These are phyloP conservation scores for Meira miltonrushii DNA, from an alignment of 1,284 basidiomycete genomes.

Conservation along the genomic window DNA sequence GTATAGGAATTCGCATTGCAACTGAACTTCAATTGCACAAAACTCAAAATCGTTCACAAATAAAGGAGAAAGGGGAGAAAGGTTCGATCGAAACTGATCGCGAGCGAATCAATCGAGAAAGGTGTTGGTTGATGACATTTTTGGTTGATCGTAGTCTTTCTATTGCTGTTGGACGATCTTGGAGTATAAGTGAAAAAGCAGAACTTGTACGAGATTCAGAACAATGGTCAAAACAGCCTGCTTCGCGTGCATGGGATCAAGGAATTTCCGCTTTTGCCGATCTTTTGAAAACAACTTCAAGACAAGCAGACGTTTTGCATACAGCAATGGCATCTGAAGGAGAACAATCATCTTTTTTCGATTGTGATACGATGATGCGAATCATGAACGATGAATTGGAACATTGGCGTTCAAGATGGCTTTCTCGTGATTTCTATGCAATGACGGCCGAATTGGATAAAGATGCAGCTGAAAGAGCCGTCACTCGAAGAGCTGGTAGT, in stretches of 20 bases:
- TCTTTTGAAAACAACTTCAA: slow-evolving; percentile 55
- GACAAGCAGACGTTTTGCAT: slow-evolving; percentile 83
- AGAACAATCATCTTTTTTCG: slow-evolving; percentile 69
- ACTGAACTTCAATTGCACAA: slow-evolving; percentile 90
- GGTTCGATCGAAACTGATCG: slow-evolving; percentile 55
- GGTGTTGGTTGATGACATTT: slow-evolving; percentile 89
- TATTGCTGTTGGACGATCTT: slow-evolving; percentile 85
- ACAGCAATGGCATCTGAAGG: slow-evolving; percentile 79
- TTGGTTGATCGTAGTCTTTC: slow-evolving; percentile 75
- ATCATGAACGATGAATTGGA: slow-evolving; percentile 75
- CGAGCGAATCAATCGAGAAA: slow-evolving; percentile 80
- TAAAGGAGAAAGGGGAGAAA: slow-evolving; percentile 16
- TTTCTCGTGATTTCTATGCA: slow-evolving; percentile 27
- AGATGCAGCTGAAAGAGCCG: not conserved
- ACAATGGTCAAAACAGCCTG: slow-evolving; percentile 59
- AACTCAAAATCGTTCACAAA: slow-evolving; percentile 59
- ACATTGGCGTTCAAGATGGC: slow-evolving; percentile 66
- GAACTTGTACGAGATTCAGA: slow-evolving; percentile 68
- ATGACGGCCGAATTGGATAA: not conserved
- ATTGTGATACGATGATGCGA: slow-evolving; percentile 76
- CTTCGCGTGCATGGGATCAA: slow-evolving; percentile 44
- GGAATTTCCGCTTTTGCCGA: slow-evolving; percentile 39
- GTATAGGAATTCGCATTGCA: slow-evolving; percentile 69
- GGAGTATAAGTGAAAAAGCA: slow-evolving; percentile 78
- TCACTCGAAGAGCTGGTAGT: not conserved